phyloP scores from a whole-genome alignment of 192 early-diverging fungal genomes.

The Linnemannia zychae region DNA sequence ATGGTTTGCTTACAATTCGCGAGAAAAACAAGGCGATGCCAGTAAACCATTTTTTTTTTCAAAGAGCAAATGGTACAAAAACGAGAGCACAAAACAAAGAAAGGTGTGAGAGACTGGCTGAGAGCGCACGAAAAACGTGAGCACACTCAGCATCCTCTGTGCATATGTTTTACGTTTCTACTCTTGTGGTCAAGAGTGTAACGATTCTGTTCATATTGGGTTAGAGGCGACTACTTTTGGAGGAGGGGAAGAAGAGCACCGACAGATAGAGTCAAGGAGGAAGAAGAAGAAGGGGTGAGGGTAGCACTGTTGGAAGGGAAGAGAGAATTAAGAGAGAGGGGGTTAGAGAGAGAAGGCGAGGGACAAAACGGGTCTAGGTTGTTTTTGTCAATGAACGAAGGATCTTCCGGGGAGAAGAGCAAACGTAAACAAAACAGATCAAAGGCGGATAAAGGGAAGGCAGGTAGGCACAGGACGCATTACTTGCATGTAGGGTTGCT shows the following conservation, averaged over 20 bases:
- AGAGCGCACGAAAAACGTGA: neutral
- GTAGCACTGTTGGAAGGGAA: neutral
- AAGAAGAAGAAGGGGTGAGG: neutral
- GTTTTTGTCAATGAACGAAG: neutral
- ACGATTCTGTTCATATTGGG: neutral
- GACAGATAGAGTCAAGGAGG: neutral
- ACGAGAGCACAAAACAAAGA: neutral
- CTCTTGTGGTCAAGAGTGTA: neutral
- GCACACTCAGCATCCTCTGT: neutral
- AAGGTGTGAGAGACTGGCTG: too few species aligned
- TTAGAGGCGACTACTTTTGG: neutral
- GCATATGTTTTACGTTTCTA: neutral
- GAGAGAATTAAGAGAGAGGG: neutral
- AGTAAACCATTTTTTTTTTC: too few species aligned
- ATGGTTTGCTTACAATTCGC: too few species aligned
- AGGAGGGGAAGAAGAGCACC: neutral
- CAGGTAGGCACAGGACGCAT: too few species aligned
- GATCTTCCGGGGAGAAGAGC: neutral
- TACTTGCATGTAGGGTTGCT: too few species aligned
- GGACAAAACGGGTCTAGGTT: neutral
- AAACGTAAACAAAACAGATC: neutral
- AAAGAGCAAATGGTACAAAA: neutral
- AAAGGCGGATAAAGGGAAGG: neutral
- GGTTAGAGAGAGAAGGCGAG: neutral
- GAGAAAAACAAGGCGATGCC: too few species aligned